Conservation (phyloP, 805 yeast species). For the Spathaspora sp. region DNA sequence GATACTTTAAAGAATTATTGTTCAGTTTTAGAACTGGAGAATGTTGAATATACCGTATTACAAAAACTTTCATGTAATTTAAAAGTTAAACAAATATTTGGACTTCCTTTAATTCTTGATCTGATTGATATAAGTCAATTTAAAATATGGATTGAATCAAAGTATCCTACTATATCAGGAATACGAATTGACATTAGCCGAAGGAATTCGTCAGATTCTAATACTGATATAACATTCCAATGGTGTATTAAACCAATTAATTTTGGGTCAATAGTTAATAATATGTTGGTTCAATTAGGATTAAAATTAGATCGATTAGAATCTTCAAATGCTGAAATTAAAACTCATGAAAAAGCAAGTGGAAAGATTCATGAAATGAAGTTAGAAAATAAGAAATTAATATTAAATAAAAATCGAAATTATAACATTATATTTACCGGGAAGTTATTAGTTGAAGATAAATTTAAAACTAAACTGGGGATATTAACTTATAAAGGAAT, state of each 20-base stretch:
- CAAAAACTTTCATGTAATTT: conserved; percentile 20
- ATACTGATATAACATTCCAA: conserved; percentile 2
- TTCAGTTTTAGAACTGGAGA: conserved; percentile 14
- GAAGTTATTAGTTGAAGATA: conserved; percentile 17
- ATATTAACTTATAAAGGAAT: conserved; percentile 21
- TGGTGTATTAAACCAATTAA: conserved; percentile 30
- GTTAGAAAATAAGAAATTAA: conserved; percentile 3
- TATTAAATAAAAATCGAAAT: conserved; percentile 14
- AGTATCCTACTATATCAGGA: conserved; percentile 28
- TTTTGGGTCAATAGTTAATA: conserved; percentile 14
- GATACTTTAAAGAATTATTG: conserved; percentile 8
- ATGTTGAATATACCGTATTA: conserved; percentile 24
- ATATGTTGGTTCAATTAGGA: conserved; percentile 19
- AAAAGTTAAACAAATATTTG: conserved; percentile 20
- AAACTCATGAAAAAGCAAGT: conserved; percentile 22
- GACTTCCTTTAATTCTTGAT: conserved; percentile 21
- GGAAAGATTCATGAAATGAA: conserved; percentile 25
- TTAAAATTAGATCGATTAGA: conserved; percentile 23
- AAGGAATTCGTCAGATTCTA: too few species aligned
- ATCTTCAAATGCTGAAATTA: conserved; percentile 13
- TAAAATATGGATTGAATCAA: conserved; percentile 29
- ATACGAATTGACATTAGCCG: conserved; percentile 11
- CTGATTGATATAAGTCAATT: conserved; percentile 11
- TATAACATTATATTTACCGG: conserved; percentile 25
- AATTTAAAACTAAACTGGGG: conserved; percentile 14